Evolutionary conservation across 2,329 filamentous ascomycete genomes (phyloP).

Genomic region (Thermoascus crustaceus): DNA sequence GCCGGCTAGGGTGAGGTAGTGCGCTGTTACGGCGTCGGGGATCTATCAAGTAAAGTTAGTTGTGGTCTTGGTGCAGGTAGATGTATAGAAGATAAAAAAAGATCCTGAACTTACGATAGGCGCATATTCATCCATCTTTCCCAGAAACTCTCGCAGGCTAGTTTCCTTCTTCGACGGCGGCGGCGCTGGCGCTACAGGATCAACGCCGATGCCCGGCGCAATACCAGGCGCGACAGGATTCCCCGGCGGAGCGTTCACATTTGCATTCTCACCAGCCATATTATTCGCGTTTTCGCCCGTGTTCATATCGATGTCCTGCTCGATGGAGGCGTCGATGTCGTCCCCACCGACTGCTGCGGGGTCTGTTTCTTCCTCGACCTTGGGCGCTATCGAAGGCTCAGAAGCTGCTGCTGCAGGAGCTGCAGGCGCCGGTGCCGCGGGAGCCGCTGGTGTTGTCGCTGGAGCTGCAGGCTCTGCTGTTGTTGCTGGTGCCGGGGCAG

Average conservation of each 20-base stretch:
- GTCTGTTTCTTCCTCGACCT: slow-evolving; percentile 17
- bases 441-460: slow-evolving; percentile 12
- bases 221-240: slow-evolving; percentile 14
- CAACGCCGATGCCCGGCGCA: slow-evolving; percentile 18
- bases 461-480: slow-evolving; percentile 16
- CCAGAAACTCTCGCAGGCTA: slow-evolving; percentile 82
- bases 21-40: slow-evolving; percentile 92
- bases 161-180: slow-evolving; percentile 78
- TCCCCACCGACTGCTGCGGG: slow-evolving; percentile 14
- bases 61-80: slow-evolving; percentile 2
- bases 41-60: slow-evolving; percentile 53
- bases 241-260: slow-evolving; percentile 11
- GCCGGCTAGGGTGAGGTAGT: slow-evolving; percentile 94
- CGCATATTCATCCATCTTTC: slow-evolving; percentile 97
- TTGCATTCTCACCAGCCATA: slow-evolving; percentile 12
- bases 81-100: slow-evolving; percentile 1
- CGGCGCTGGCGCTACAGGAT: slow-evolving; percentile 42
- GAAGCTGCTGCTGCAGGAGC: slow-evolving; percentile 12
- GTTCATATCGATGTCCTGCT: slow-evolving; percentile 31
- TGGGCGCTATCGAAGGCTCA: slow-evolving; percentile 8
- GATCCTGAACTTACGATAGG: slow-evolving; percentile 67
- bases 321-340: slow-evolving; percentile 27
- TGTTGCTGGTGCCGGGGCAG: slow-evolving; percentile 13
- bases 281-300: slow-evolving; percentile 15
- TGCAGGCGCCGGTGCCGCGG: too few species aligned